Conservation (phyloP, 441 rosid genomes). For the Erodium chrysanthum region DNA sequence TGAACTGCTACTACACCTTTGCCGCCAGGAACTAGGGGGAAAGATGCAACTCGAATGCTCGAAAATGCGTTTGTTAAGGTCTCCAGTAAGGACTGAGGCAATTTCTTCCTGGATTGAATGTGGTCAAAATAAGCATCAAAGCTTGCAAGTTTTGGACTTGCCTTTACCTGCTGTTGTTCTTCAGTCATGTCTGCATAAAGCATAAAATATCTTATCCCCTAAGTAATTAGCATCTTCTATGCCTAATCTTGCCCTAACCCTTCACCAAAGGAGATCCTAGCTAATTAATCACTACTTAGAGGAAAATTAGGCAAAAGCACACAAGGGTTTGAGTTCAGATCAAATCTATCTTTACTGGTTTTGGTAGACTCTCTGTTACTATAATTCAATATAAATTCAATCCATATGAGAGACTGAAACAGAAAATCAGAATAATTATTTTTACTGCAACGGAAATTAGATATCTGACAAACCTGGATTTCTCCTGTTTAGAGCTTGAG, state of each 20-base stretch:
- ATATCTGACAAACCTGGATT: neutral
- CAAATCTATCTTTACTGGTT: too few species aligned
- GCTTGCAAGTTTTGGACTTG: constrained; percentile 27
- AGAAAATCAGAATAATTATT: too few species aligned
- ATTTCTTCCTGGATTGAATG: constrained; percentile 46
- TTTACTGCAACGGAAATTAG: neutral
- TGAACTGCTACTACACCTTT: constrained; percentile 14
- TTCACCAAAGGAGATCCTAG: neutral
- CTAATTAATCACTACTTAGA: neutral
- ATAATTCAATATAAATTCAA: too few species aligned
- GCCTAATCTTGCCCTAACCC: neutral
- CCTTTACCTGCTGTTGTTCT: constrained; percentile 10
- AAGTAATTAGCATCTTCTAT: neutral
- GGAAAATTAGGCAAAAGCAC: neutral
- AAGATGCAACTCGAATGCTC: constrained; percentile 44
- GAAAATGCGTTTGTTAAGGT: constrained; percentile 43
- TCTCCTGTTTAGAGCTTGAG: neutral
- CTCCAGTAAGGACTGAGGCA: constrained; percentile 42
- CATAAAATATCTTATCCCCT: neutral
- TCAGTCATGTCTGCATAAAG: constrained; percentile 28
- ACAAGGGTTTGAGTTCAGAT: neutral
- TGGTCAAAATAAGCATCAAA: constrained; percentile 47
- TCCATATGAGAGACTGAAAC: too few species aligned
- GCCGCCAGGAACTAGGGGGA: constrained; percentile 43
- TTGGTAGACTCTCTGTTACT: too few species aligned